Evolutionary conservation across 225 moss, liverwort and hornwort species (phyloP).

Genomic region (Bryoerythrophyllum caledonicum): DNA sequence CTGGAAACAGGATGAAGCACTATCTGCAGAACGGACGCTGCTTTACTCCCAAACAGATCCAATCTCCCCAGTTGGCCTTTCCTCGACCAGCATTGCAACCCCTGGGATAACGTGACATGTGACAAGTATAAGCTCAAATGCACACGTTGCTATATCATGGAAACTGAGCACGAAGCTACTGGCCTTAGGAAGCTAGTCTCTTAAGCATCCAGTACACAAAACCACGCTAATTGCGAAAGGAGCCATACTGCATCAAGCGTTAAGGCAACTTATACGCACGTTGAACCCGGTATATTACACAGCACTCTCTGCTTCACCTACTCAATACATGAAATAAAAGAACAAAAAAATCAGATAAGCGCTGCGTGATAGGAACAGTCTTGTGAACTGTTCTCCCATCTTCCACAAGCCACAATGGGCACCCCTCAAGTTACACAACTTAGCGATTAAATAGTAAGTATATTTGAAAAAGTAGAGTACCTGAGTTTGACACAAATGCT

Average conservation of each 20-base stretch:
- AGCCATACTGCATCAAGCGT: not conserved
- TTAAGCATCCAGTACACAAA: too few relatives aligned
- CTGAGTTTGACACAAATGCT: slow-evolving; percentile 64
- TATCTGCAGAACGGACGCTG: slow-evolving; percentile 64
- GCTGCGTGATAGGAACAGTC: not conserved
- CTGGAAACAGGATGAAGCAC: slow-evolving; percentile 79
- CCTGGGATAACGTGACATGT: slow-evolving; percentile 33
- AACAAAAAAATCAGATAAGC: slow-evolving; percentile 1
- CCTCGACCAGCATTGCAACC: slow-evolving; percentile 71
- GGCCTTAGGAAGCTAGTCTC: too few relatives aligned
- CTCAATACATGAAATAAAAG: slow-evolving; percentile 1
- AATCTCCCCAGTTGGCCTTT: slow-evolving; percentile 75
- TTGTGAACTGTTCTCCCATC: not conserved
- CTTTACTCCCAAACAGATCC: slow-evolving; percentile 70
- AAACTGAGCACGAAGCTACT: too few relatives aligned
- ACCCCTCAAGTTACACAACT: not conserved
- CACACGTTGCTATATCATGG: not conserved
- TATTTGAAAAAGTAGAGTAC: too few relatives aligned
- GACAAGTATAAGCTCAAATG: not conserved
- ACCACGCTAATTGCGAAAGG: too few relatives aligned
- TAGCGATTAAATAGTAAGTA: not conserved
- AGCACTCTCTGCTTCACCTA: not conserved
- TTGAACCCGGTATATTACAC: too few relatives aligned
- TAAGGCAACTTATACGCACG: not conserved
- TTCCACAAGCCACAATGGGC: slow-evolving; percentile 1